These are phyloP conservation scores for Boletus subparvulus DNA, from an alignment of 768 basidiomycete genomes.

Conservation along the genomic window DNA sequence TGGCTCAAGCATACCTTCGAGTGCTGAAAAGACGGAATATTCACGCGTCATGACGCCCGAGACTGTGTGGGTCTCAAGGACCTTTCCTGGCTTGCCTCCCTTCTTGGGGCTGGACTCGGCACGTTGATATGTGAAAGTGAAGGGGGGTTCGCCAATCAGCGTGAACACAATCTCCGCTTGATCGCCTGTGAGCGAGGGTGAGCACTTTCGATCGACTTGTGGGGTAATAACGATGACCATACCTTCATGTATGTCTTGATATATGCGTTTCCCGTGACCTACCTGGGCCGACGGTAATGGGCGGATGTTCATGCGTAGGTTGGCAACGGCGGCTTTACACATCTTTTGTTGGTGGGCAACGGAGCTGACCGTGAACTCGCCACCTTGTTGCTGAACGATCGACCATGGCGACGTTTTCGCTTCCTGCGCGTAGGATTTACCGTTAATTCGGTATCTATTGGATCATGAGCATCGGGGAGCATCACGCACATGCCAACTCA, in stretches of 20 bases:
- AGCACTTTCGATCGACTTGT: background rate
- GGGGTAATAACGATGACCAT: background rate
- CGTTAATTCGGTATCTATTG: slow-evolving; percentile 76
- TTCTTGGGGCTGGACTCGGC: slow-evolving; percentile 69
- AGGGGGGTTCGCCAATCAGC: slow-evolving; percentile 89
- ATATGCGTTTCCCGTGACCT: slow-evolving; percentile 75
- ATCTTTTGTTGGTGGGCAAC: slow-evolving; percentile 92
- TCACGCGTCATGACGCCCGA: slow-evolving; percentile 70
- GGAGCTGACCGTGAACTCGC: slow-evolving; percentile 81
- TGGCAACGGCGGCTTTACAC: slow-evolving; percentile 81
- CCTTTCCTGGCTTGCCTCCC: slow-evolving; percentile 67
- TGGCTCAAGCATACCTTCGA: slow-evolving; percentile 66
- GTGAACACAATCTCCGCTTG: slow-evolving; percentile 94
- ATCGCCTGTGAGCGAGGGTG: slow-evolving; percentile 52
- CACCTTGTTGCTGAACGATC: slow-evolving; percentile 76
- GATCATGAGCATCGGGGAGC: slow-evolving; percentile 1
- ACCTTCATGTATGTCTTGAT: slow-evolving; percentile 92
- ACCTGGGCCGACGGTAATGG: slow-evolving; percentile 87
- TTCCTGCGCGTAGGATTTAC: slow-evolving; percentile 69
- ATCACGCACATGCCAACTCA: slow-evolving; percentile 33
- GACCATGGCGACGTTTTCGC: slow-evolving; percentile 82
- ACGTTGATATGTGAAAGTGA: slow-evolving; percentile 93
- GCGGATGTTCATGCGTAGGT: slow-evolving; percentile 73
- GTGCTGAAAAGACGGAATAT: slow-evolving; percentile 89
- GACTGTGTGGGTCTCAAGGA: slow-evolving; percentile 91